phyloP scores from a whole-genome alignment of 106 monocot genomes.

The Vanilla planifolia region DNA sequence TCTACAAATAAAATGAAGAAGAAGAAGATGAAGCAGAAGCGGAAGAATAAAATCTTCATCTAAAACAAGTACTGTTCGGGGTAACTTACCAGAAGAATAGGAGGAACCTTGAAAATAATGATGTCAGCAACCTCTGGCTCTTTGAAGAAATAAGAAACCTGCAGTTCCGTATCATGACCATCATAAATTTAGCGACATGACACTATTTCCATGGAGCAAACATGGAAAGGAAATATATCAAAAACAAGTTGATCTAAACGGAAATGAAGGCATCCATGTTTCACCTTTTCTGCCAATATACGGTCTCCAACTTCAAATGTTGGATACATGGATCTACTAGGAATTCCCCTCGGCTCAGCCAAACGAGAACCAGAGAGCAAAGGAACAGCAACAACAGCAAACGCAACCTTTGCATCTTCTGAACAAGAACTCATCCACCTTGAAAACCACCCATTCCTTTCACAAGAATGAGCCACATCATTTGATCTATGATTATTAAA shows the following conservation, averaged over 20 bases:
- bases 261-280: too few species aligned
- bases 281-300: conserved; percentile 68
- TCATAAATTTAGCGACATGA: too few species aligned
- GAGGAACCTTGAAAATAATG: conserved; percentile 76
- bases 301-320: conserved; percentile 68
- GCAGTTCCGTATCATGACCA: too few species aligned
- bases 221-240: too few species aligned
- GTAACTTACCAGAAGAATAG: conserved; percentile 55
- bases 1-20: conserved; percentile 37
- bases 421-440: conserved; percentile 46
- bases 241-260: too few species aligned
- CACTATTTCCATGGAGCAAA: too few species aligned
- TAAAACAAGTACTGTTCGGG: too few species aligned
- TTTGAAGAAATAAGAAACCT: conserved; percentile 89
- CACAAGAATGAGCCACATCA: not conserved
- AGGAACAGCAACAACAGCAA: conserved; percentile 59
- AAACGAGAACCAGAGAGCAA: conserved; percentile 36
- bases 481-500: not conserved
- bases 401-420: conserved; percentile 46
- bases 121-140: conserved; percentile 80
- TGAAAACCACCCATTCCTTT: conserved; percentile 28
- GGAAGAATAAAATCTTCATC: too few species aligned
- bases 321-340: conserved; percentile 55
- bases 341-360: conserved; percentile 59
- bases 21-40: too few species aligned